Percentiles rank a stretch among this genome's conserved stretches.
Conservation (phyloP, 305 asterid genomes). For the Plantago rigida region DNA sequence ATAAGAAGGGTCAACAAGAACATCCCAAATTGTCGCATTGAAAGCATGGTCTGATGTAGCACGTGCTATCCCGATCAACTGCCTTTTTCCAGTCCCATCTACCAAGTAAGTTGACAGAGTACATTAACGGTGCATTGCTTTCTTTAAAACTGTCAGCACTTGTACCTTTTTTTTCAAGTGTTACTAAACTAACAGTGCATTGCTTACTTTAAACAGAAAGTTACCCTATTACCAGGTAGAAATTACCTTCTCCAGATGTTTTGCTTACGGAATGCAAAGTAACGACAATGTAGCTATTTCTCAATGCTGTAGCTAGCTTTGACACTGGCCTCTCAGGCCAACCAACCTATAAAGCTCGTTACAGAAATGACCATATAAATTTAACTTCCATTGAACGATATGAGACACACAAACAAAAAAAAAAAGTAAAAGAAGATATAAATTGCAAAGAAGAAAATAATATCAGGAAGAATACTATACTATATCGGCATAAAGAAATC, state of each 20-base stretch:
- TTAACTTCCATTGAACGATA: constrained; percentile 4
- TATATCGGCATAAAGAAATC: too few relatives aligned
- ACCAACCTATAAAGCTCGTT: constrained; percentile 61
- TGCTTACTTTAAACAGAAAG: constrained; percentile 20
- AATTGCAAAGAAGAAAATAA: too few relatives aligned
- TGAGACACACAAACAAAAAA: too few relatives aligned
- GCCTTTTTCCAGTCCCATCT: constrained; percentile 68
- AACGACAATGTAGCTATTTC: constrained; percentile 87
- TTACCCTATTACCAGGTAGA: constrained; percentile 10
- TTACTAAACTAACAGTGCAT: background rate
- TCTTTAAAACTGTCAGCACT: too few relatives aligned
- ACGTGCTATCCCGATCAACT: constrained; percentile 94
- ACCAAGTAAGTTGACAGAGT: constrained; percentile 88
- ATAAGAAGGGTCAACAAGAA: constrained; percentile 93
- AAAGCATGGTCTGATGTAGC: constrained; percentile 99
- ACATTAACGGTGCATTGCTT: constrained; percentile 35
- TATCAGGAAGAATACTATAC: too few relatives aligned
- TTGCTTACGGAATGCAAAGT: constrained; percentile 58
- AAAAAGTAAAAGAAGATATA: too few relatives aligned
- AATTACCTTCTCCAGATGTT: constrained; percentile 62
- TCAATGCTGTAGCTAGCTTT: constrained; percentile 83
- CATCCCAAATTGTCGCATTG: constrained; percentile 99
- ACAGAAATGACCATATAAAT: constrained; percentile 8
- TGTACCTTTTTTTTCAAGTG: constrained; percentile 28
- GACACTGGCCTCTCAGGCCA: constrained; percentile 95